These are phyloP conservation scores for Apiospora koreana DNA, from an alignment of 2,329 filamentous ascomycete genomes.

Conservation along the genomic window DNA sequence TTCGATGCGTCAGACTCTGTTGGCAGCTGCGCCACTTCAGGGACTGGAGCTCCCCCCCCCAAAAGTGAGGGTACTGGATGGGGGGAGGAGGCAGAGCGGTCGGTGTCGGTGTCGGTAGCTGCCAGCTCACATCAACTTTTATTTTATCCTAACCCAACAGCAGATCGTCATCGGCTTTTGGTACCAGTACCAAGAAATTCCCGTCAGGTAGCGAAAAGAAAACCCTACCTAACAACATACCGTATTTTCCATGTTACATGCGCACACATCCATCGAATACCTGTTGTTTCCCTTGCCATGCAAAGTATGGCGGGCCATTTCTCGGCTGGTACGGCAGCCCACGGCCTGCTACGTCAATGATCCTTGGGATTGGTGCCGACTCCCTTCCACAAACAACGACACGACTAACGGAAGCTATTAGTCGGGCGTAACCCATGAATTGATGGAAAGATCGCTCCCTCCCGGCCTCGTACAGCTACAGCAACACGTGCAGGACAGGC, in stretches of 20 bases:
- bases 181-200: neutral
- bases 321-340: conserved; percentile 7
- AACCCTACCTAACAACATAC: neutral
- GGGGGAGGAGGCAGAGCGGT: neutral
- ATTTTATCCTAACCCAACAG: neutral
- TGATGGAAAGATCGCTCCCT: neutral
- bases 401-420: neutral
- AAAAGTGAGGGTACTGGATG: neutral
- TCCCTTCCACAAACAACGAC: neutral
- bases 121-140: conserved; percentile 6
- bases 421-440: neutral
- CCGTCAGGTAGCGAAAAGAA: conserved; percentile 1
- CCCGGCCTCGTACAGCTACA: neutral
- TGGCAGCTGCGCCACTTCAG: conserved; percentile 2
- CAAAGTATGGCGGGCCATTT: neutral
- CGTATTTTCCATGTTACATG: neutral
- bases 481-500: conserved; percentile 4
- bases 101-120: neutral
- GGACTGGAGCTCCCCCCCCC: neutral
- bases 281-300: neutral
- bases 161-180: neutral
- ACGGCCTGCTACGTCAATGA: conserved; percentile 5
- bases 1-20: conserved; percentile 3
- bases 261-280: neutral
- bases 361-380: neutral